These are phyloP conservation scores for Geotrichum klebahnii DNA, from an alignment of 1,139 yeast species.

Conservation along the genomic window DNA sequence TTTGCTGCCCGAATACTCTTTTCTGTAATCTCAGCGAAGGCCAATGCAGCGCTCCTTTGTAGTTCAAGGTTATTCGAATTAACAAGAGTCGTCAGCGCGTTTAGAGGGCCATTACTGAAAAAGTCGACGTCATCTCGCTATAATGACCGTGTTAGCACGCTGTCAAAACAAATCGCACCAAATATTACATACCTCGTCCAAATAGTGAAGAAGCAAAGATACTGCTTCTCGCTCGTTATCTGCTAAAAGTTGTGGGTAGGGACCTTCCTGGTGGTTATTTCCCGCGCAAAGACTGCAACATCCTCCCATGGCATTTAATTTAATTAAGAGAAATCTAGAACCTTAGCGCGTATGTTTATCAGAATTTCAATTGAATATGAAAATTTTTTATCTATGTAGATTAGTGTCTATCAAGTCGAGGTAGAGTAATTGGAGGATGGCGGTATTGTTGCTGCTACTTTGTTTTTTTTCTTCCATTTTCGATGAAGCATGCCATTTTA, in stretches of 20 bases:
- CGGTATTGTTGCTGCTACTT: too few relatives aligned
- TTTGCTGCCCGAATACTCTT: constrained; percentile 77
- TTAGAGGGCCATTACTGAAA: constrained; percentile 66
- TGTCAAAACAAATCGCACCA: not conserved
- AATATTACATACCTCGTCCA: constrained; percentile 58
- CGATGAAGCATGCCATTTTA: too few relatives aligned
- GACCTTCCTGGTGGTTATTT: constrained; percentile 7
- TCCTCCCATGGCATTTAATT: constrained; percentile 16
- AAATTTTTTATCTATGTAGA: too few relatives aligned
- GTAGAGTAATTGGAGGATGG: not conserved
- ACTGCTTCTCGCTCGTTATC: constrained; percentile 97
- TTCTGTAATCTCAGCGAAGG: constrained; percentile 97
- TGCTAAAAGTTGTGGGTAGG: constrained; percentile 12
- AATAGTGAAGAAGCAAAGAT: constrained; percentile 77
- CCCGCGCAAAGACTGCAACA: constrained; percentile 19
- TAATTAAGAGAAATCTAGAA: not conserved
- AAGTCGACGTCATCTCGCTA: constrained; percentile 74
- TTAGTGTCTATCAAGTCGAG: not conserved
- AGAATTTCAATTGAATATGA: too few relatives aligned
- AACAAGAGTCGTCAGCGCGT: constrained; percentile 87
- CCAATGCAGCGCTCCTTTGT: constrained; percentile 95
- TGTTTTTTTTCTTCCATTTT: too few relatives aligned
- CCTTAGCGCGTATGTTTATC: too few relatives aligned
- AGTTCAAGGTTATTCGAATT: constrained; percentile 91
- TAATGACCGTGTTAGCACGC: constrained; percentile 1